Evolutionary conservation across 345 rosid genomes (phyloP), one percentile per base, ranked within the genome.

Genomic region (Gossypioides kirkii): DNA sequence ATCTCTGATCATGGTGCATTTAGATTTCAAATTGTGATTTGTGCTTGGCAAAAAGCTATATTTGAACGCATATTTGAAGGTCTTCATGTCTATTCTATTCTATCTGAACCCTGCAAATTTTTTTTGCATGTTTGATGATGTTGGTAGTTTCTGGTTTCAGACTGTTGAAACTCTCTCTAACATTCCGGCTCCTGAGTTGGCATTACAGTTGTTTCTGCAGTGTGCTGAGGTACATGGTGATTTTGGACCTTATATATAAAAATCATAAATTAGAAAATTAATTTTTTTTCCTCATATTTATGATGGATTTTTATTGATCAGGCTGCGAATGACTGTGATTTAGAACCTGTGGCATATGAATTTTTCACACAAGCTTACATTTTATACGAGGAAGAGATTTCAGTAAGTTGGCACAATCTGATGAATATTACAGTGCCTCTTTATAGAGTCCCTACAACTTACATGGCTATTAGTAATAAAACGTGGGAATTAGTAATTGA

Each of bases 341-440:
- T 91, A 79, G 99, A 95, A 77, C 99, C 98, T 8, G 91, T 93
- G 76, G 98, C 99, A 0, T 95, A 93, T 65, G 99, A 95, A 78
- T 93, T 95, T 85, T 95, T 95, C 83, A 95, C 99, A 2, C 99
- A 95, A 77, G 99, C 99, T n/a, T 95, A 90, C 77, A 93, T 95
- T 77, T 83, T 95, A 49, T 93, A 95, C 69, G 99, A 95, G 84
- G 99, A 95, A 89, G 97, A 95, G 77, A 85, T 95, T 59, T 93
- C 97, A 58, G 98, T 95, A 77, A 88, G 99, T 87, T 84, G 68
- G 41, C 25, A 6, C 70, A 9, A 12, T 25, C 46, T 80, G 16
- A 18, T 80, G 16, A 18, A 54, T 60, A 53, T 8, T 70, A 41
- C 25, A 11, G 42, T 28, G 46, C 38, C 32, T 18, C 47, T 3